Conservation (phyloP, 306 rosid species). For the Betula pendula region DNA sequence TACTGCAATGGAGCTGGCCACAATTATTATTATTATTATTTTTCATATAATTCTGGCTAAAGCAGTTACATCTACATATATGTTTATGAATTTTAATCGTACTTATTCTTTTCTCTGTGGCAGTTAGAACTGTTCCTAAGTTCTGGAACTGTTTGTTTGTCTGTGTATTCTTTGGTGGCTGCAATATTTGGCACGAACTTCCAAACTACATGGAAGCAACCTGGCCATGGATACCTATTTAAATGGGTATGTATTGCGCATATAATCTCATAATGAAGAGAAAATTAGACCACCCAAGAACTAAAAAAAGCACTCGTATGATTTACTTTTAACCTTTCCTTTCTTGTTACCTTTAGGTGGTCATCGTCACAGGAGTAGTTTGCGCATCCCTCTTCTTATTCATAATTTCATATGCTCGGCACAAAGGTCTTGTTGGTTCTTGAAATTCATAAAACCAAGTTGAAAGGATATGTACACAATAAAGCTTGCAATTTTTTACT, state of each 20-base stretch:
- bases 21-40: not conserved
- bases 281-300: not conserved
- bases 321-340: conserved; percentile 1
- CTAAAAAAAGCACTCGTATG: not conserved
- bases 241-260: conserved; percentile 66
- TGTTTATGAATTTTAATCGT: not conserved
- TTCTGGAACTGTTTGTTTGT: conserved; percentile 69
- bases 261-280: not conserved
- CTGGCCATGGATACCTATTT: conserved; percentile 53
- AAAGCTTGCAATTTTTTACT: not conserved
- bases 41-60: not conserved
- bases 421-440: conserved; percentile 89
- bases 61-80: conserved; percentile 4
- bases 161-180: conserved; percentile 71
- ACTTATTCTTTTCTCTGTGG: conserved; percentile 14
- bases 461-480: not conserved
- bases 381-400: conserved; percentile 59
- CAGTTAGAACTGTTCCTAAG: conserved; percentile 83
- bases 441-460: conserved; percentile 35
- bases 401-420: conserved; percentile 72
- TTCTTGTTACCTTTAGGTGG: conserved; percentile 54
- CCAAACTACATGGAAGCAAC: conserved; percentile 59
- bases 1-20: not conserved
- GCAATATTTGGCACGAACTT: conserved; percentile 92
- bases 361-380: conserved; percentile 54